Base-by-base conservation (phyloP, 2,329 filamentous ascomycete genomes). In the Alternaria gaisen region DNA sequence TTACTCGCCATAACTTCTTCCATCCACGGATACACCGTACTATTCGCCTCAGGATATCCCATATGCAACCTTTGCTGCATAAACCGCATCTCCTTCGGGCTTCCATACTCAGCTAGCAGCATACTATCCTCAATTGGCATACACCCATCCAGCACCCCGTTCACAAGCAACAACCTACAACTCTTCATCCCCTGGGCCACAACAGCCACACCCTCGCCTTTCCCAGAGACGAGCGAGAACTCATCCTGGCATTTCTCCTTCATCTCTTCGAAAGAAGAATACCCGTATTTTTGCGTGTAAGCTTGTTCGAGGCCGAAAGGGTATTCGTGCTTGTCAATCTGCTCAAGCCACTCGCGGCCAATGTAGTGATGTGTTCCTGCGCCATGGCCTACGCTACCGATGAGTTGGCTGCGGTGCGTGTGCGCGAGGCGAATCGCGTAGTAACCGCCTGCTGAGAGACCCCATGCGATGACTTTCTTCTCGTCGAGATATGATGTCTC, bases 41-140 rank as follows among this genome's bases (percentile, higher is more conserved):
- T 58, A 59, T 77, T 77, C 42, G 74, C 74, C 61, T 77, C 72
- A 0, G 74, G 74, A 66, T 76, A 75, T 44, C 82, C 83, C 82
- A 84, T 84, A 64, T 84, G 82, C 68, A 79, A 75, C 52, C 76
- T 77, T 0, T 72, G 74, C n/a, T 72, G 61, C 0, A 84, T 71
- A 46, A 84, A 82, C 28, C 77, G 79, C 56, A 80, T 84, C 71
- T 84, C 80, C 76, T 87, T 88, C 8, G 83, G 81, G 4, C 76
- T 72, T 8, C 85, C 86, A 69, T 84, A 82, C 61, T 83, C 80
- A 10, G 86, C 71, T 24, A 84, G 79, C 56, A 87, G 70, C 68
- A 85, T 83, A 56, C 84, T 83, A 72, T 88, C 86, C 70, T 88
- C 86, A 26, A 88, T 83, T 0, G 86, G 86, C 77, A 88, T 88